phyloP scores from a whole-genome alignment of 2,329 filamentous ascomycete species.

The Phyllosticta ampelicida region DNA sequence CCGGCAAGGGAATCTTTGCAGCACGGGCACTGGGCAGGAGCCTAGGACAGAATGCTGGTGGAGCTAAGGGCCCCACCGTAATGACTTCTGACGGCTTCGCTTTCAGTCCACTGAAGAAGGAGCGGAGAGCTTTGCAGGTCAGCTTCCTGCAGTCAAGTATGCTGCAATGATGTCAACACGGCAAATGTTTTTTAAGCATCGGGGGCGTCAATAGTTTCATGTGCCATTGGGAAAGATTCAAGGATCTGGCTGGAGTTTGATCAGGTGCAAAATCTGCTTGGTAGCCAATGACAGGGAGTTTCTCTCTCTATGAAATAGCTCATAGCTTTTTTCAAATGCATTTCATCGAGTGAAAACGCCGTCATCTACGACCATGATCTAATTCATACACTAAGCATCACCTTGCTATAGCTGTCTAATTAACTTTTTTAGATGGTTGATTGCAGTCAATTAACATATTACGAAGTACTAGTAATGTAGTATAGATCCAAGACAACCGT shows the following conservation, averaged over 20 bases:
- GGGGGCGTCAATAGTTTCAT: neutral
- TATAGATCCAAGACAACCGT: no score
- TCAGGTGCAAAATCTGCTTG: neutral
- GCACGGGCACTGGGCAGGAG: constrained; percentile 27
- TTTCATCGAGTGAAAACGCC: no score
- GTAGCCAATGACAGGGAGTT: no score
- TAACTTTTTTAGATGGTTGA: no score
- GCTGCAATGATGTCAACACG: neutral
- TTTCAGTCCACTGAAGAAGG: constrained; percentile 32
- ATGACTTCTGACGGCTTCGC: constrained; percentile 28
- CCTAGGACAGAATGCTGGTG: constrained; percentile 21
- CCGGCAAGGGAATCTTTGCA: constrained; percentile 27
- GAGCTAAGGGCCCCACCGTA: constrained; percentile 25
- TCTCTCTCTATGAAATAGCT: no score
- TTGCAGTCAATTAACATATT: no score
- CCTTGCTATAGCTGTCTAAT: no score
- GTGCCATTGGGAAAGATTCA: neutral
- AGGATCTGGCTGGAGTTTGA: neutral
- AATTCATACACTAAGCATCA: no score
- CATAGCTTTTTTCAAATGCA: no score
- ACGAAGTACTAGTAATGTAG: no score
- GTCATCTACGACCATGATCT: no score
- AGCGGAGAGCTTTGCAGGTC: constrained; percentile 17
- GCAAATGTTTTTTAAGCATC: neutral
- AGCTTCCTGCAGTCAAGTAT: constrained; percentile 4